Base-by-base conservation (phyloP, 2,329 filamentous ascomycete genomes). In the Lanzia echinophila region DNA sequence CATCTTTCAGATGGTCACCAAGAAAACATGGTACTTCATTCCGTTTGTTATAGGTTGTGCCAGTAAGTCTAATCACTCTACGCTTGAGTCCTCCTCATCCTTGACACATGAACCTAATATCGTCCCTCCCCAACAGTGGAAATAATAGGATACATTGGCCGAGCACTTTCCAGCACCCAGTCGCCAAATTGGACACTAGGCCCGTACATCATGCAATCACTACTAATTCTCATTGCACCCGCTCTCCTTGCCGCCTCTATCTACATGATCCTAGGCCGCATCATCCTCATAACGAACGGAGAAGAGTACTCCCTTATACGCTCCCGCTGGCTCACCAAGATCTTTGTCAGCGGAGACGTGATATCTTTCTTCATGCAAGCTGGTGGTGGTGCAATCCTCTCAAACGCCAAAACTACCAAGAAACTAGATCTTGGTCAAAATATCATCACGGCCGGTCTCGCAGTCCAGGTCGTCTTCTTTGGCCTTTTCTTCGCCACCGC, bases 401-500 rank as follows among this genome's bases (percentile, higher is more conserved):
- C 63, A 2, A 28, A 42, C 10, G 42, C 49, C 3, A 53, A n/a
- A 1, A 19, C 36, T 71, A 1, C 10, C 10, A 13, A 22, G 1
- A 11, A 0, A 1, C 69, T 39, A 10, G 33, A 62, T 2, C 56
- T 58, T 1, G 74, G 73, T 11, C 63, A 73, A 47, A 67, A 69
- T 4, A 66, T 79, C 43, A 72, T 79, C 13, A 66, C 77, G 19
- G 70, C 61, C 6, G 78, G 78, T 11, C 67, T 81, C 2, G 63
- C 73, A 8, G 59, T 79, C 3, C 78, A 81, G 57, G 69, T 81
- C 3, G 13, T 75, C 7, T 73, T 78, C 58, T 81, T 81, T 57
- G 68, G 69, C n/a, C 68, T 78, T 52, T 81, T 81, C 59, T 65
- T 79, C 19, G 32, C 62, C 19, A 53, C 56, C 10, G 33, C 56